phyloP scores from a whole-genome alignment of 163 green algal genomes.

The Coccomyxa subellipsoidea region DNA sequence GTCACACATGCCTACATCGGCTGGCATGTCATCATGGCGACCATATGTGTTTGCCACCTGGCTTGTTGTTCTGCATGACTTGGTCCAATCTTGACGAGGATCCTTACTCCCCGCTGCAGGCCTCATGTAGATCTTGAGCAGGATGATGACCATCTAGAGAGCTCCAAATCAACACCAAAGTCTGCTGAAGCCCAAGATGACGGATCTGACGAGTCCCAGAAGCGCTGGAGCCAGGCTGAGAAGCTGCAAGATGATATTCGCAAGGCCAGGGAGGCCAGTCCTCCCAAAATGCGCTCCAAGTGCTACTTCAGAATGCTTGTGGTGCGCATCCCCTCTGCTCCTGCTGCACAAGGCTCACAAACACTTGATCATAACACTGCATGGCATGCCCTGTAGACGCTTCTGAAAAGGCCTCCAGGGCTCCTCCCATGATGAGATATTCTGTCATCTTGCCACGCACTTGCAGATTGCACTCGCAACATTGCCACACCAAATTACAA shows the following conservation, averaged over 20 bases:
- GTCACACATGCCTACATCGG: no score
- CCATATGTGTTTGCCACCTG: background rate
- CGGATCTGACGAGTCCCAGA: conserved; percentile 2
- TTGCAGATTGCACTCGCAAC: background rate
- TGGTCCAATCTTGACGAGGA: background rate
- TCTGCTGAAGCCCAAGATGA: background rate
- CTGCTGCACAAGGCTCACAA: no score
- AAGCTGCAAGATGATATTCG: background rate
- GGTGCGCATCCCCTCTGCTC: background rate
- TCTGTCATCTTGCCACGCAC: no score
- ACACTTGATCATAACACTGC: background rate
- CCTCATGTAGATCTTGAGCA: background rate
- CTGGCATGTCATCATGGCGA: no score
- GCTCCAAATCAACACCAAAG: background rate
- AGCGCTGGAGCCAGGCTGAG: conserved; percentile 1
- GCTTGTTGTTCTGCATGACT: background rate
- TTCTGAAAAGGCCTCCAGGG: no score
- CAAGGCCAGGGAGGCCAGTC: background rate
- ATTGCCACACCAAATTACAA: background rate
- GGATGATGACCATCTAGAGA: background rate
- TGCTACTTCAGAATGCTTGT: conserved; percentile 5
- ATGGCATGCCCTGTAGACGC: background rate
- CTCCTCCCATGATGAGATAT: no score
- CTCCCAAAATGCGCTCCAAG: conserved; percentile 4
- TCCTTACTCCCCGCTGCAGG: background rate